Conservation (phyloP, 2,329 filamentous ascomycete species). For the Fusarium virguliforme region DNA sequence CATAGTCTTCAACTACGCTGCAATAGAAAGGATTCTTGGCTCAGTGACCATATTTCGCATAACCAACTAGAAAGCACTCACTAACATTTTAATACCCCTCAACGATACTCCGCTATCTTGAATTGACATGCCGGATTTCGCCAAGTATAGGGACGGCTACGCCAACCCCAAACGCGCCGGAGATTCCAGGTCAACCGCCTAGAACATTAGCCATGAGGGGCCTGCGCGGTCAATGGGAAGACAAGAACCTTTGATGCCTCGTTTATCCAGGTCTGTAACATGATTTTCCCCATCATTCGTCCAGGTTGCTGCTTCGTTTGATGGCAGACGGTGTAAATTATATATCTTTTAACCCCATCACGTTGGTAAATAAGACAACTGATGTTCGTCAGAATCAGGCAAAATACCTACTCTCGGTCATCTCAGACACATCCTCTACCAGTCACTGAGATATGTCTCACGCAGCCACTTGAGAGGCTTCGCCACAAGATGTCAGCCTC, state of each 20-base stretch:
- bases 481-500: not conserved
- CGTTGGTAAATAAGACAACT: too few relatives aligned
- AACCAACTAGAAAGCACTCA: not conserved
- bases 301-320: too few relatives aligned
- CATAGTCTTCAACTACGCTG: not conserved
- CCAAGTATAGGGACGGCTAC: not conserved
- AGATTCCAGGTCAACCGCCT: not conserved
- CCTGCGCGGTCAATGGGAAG: not conserved
- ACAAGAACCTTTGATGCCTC: not conserved
- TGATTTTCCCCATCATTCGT: too few relatives aligned
- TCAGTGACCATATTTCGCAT: not conserved
- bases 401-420: too few relatives aligned
- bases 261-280: too few relatives aligned
- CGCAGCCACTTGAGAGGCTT: not conserved
- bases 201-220: not conserved
- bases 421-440: not conserved
- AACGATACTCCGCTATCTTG: not conserved
- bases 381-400: too few relatives aligned
- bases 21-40: not conserved
- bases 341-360: too few relatives aligned
- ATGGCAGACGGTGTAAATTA: too few relatives aligned
- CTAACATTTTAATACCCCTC: not conserved
- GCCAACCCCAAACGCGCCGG: not conserved
- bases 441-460: not conserved
- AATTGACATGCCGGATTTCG: not conserved